phyloP scores from a whole-genome alignment of 805 yeast species.

The Starmerella potacharoeniae region DNA sequence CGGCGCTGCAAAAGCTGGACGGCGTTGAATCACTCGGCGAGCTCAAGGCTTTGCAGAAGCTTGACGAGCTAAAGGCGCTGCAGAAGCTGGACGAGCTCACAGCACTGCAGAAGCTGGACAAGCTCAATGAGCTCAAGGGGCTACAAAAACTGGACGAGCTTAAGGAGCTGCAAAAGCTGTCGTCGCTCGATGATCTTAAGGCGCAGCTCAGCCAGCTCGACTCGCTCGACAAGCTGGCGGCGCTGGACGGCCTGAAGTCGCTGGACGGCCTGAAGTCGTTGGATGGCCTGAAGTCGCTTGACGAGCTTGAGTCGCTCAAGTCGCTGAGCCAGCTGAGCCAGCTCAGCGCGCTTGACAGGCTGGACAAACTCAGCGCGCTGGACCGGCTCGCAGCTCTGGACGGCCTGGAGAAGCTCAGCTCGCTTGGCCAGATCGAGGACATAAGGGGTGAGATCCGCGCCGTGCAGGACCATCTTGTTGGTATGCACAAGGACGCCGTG shows the following conservation, averaged over 20 bases:
- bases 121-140: neutral
- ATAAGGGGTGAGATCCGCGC: conserved; percentile 21
- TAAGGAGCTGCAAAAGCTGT: neutral
- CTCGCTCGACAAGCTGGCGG: conserved; percentile 1
- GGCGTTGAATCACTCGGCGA: neutral
- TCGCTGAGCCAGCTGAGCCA: conserved; percentile 1
- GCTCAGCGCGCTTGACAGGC: conserved; percentile 7
- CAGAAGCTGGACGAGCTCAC: neutral
- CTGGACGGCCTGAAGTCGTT: conserved; percentile 1
- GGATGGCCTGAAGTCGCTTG: neutral
- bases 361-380: conserved; percentile 1
- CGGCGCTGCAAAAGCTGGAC: neutral
- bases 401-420: neutral
- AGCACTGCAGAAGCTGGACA: neutral
- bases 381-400: neutral
- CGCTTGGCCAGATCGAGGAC: conserved; percentile 2
- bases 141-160: neutral
- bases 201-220: conserved; percentile 7
- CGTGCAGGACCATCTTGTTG: conserved; percentile 18
- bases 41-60: neutral
- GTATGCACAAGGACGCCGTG: conserved; percentile 9
- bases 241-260: neutral
- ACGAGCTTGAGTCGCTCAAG: neutral
- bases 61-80: neutral
- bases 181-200: neutral